phyloP scores from a whole-genome alignment of 176 grass and related monocot genomes.

The Aechmea fasciata region DNA sequence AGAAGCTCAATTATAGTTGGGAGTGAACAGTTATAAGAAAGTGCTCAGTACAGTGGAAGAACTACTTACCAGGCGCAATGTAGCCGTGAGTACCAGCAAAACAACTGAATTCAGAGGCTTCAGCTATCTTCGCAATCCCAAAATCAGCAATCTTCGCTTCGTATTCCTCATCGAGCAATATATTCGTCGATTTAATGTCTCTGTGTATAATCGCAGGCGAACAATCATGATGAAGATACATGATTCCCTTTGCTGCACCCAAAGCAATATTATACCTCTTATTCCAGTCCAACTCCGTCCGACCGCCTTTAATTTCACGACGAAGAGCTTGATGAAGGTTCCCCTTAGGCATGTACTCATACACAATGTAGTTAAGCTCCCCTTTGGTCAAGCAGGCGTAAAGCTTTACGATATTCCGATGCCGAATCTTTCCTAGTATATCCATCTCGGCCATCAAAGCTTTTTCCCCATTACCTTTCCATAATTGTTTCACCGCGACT shows the following conservation, averaged over 20 bases:
- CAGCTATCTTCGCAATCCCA: slow-evolving; percentile 57
- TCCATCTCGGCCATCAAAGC: slow-evolving; percentile 71
- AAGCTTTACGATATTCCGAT: slow-evolving; percentile 86
- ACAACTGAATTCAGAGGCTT: slow-evolving; percentile 37
- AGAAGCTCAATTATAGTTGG: neutral
- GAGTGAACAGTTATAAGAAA: neutral
- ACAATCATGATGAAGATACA: slow-evolving; percentile 94
- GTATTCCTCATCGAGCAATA: slow-evolving; percentile 62
- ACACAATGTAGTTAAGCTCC: slow-evolving; percentile 68
- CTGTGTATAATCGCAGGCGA: slow-evolving; percentile 72
- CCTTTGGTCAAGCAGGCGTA: slow-evolving; percentile 74
- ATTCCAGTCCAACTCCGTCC: slow-evolving; percentile 47
- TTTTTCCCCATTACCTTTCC: slow-evolving; percentile 39
- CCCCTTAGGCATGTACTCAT: slow-evolving; percentile 82
- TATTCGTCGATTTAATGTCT: slow-evolving; percentile 83
- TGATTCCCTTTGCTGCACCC: slow-evolving; percentile 66
- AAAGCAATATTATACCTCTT: slow-evolving; percentile 47
- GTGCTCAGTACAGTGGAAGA: neutral
- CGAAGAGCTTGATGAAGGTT: slow-evolving; percentile 70
- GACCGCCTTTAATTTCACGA: slow-evolving; percentile 24
- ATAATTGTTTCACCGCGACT: slow-evolving; percentile 78
- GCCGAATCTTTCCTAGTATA: slow-evolving; percentile 56
- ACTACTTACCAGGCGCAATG: slow-evolving; percentile 62
- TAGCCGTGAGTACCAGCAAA: slow-evolving; percentile 91
- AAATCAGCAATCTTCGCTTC: slow-evolving; percentile 87